Base-by-base conservation (phyloP, 2,329 filamentous ascomycete genomes). In the Beauveria varroae region DNA sequence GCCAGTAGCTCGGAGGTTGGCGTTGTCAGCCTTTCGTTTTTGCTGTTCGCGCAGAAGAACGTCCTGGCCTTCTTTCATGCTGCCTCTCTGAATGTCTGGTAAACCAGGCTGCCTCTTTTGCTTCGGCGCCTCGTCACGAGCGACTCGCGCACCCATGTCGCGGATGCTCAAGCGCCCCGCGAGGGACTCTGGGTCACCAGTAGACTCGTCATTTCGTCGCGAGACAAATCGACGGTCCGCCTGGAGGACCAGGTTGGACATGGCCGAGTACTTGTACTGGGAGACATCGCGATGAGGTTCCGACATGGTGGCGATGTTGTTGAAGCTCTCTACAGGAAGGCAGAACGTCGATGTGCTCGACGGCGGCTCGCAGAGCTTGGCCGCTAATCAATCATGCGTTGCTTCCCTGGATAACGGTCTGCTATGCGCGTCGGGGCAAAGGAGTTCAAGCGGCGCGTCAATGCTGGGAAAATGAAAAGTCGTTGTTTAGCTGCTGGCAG, bases 221-320 rank as follows among this genome's bases (percentile, higher is more conserved):
- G 91, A 91, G 69, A 96, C 89, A 74, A 99, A 98, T 70, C 95
- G 89, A 79, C 93, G 89, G 81, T 99, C 95, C 80, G 92, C 93
- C 90, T 99, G 95, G 86, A 99, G 91, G 74, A 99, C 95, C 91
- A 99, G 89, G 86, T 99, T 99, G 80, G 95, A 99, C 95, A 99
- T 98, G 76, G 91, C 92, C 86, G 92, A 92, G 85, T 97, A 96
- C 78, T 97, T 97, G 85, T 96, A 97, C 78, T 96, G 93, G 76
- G 91, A 93, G 71, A 96, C 90, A 88, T 95, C 86, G 76, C 85
- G 85, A 71, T 87, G 81, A 75, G 85, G 81, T 75, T 87, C 89
- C 75, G 89, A 83, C 90, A 93, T 93, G 62, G 73, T 82, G 74
- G 67, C 71, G 70, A 68, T 65, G 63, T 58, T 67, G 67, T 50